Percentiles rank a stretch among this genome's conserved stretches.
Conservation (phyloP, 352 stramenopile genomes). For the Peronosclerospora sorghi region DNA sequence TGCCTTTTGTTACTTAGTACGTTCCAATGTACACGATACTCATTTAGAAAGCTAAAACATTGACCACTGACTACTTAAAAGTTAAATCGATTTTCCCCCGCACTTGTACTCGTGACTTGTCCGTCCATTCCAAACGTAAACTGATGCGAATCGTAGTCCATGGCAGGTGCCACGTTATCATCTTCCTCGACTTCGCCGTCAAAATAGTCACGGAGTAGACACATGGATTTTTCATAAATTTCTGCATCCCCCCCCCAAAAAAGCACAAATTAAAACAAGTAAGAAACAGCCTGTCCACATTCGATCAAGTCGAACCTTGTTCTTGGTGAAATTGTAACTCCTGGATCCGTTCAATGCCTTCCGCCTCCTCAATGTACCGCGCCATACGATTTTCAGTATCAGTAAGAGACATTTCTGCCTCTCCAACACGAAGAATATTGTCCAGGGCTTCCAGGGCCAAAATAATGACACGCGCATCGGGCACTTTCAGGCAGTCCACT, state of each 20-base stretch:
- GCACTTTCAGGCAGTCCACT: conserved; percentile 88
- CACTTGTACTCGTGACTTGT: conserved; percentile 5
- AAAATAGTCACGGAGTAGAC: conserved; percentile 96
- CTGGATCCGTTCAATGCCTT: conserved; percentile 95
- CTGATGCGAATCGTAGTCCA: conserved; percentile 37
- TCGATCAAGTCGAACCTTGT: conserved; percentile 88
- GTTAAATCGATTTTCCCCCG: neutral
- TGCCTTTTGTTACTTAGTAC: no score
- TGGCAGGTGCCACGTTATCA: conserved; percentile 41
- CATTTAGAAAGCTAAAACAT: no score
- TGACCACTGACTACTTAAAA: neutral
- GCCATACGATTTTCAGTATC: conserved; percentile 91
- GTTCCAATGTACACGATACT: no score
- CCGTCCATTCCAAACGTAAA: conserved; percentile 51
- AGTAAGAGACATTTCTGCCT: conserved; percentile 74
- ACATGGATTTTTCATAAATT: conserved; percentile 90
- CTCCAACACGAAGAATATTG: conserved; percentile 85
- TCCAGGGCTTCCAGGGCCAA: conserved; percentile 96
- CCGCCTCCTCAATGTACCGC: conserved; percentile 91
- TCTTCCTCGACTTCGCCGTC: conserved; percentile 95
- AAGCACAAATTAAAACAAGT: conserved; percentile 1
- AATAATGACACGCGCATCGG: conserved; percentile 94
- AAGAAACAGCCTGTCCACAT: no score
- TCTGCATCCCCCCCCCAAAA: conserved; percentile 20
- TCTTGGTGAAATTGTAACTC: conserved; percentile 96